Base-by-base conservation (phyloP, 208 protist species). In the Trypanosoma lewisi region DNA sequence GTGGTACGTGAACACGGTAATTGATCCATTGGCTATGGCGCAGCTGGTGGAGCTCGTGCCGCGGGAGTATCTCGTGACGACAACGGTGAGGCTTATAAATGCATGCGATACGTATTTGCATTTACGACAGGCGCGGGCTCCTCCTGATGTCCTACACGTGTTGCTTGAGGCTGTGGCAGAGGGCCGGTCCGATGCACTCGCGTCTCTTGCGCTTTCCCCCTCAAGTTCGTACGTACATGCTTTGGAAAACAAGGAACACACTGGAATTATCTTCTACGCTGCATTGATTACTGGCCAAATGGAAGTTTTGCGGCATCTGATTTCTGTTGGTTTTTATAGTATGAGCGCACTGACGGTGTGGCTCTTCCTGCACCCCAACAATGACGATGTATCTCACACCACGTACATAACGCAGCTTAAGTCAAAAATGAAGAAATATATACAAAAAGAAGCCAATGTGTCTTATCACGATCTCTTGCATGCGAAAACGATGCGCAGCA, bases 1-100 rank as follows among this genome's bases (percentile, higher is more conserved):
- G 69, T 93, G 87, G 87, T 93, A 93, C 48, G 77, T 93, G 19
- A 85, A 87, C 45, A 75, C 78, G 28, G 64, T 90, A 34, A 68
- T 93, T 50, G 87, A 93, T 49, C 77, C 87, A 27, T 77, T 87
- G 39, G 83, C 87, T 17, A 83, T 93, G 60, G 84, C 83, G 30
- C 87, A 89, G 63, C 77, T 93, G 31, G 78, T 93, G 7, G 80
- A 76, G 41, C 80, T 90, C 31, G 80, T 89, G 49, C 87, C 87
- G 34, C 67, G 62, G 39, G 83, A 88, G 34, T 85, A 83, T 67
- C 67, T 93, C 41, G 87, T 93, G 9, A 89, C 77, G 7, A 93
- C 83, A 11, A 90, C 82, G 0, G 78, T 81, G 39, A 77, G 87
- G 16, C 68, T 93, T n/a, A 70, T 85, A 48, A 82, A 78, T 39